These are phyloP conservation scores for Aspergillus heteromorphus DNA, from an alignment of 495 filamentous ascomycete genomes.

Conservation along the genomic window DNA sequence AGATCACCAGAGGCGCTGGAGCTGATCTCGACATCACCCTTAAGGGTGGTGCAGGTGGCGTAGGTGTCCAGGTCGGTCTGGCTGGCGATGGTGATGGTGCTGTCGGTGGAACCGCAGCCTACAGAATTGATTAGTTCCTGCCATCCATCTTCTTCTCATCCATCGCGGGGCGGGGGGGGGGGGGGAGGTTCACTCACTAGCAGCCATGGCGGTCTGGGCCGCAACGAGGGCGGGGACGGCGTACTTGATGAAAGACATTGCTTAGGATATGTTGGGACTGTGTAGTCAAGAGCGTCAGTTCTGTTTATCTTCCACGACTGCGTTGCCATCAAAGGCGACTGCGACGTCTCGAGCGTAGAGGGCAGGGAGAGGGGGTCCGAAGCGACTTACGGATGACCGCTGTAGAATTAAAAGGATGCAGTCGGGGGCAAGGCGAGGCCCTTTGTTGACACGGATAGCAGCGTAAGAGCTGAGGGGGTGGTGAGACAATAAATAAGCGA, in stretches of 20 bases:
- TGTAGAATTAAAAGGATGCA: constrained; percentile 5
- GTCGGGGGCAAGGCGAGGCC: constrained; percentile 6
- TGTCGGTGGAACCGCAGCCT: constrained; percentile 25
- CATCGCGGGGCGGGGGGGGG: background rate
- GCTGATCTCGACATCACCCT: constrained; percentile 65
- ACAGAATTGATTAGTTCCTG: constrained; percentile 4
- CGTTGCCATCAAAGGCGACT: background rate
- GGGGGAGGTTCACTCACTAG: constrained; percentile 25
- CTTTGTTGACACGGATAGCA: constrained; percentile 3
- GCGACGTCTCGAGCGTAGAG: background rate
- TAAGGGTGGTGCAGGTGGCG: constrained; percentile 58
- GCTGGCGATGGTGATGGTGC: constrained; percentile 55
- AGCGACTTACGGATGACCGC: constrained; percentile 22
- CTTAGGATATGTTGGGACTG: constrained; percentile 16
- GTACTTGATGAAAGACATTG: constrained; percentile 73
- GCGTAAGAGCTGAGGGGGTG: constrained; percentile 19
- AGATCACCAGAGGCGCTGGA: constrained; percentile 45
- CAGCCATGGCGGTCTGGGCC: constrained; percentile 60
- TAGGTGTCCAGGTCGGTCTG: constrained; percentile 67
- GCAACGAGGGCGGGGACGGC: constrained; percentile 69
- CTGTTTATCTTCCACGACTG: no score
- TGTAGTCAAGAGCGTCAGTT: background rate
- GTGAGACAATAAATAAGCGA: constrained; percentile 35
- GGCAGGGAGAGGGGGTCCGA: constrained; percentile 12
- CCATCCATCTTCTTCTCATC: background rate